Percentiles rank a stretch among this genome's conserved stretches.
Conservation (phyloP, 2,329 filamentous ascomycete genomes). For the Pseudogymnoascus sp. region DNA sequence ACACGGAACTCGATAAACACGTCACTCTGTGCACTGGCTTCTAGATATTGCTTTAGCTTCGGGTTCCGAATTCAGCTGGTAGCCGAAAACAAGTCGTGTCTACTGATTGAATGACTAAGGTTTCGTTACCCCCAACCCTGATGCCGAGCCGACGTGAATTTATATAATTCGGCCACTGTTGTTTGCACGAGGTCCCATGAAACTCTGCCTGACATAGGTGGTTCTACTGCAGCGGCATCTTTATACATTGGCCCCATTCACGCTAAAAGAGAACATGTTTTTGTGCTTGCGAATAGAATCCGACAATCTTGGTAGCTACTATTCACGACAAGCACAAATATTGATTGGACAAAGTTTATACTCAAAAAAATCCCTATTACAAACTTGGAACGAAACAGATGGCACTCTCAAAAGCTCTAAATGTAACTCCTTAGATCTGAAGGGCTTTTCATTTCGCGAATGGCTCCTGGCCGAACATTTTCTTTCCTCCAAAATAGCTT, state of each 20-base stretch:
- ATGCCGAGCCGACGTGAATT: neutral
- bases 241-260: neutral
- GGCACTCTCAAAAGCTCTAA: neutral
- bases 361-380: neutral
- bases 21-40: neutral
- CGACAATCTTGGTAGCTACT: neutral
- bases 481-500: neutral
- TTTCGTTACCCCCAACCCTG: neutral
- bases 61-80: neutral
- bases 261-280: neutral
- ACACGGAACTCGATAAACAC: neutral
- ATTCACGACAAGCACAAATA: neutral
- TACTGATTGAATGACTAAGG: neutral
- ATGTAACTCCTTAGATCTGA: neutral
- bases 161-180: neutral
- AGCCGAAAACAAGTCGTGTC: neutral
- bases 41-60: neutral
- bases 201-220: neutral
- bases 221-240: neutral
- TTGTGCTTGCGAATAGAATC: neutral
- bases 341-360: neutral
- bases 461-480: neutral
- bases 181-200: neutral
- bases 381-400: neutral
- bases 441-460: neutral